phyloP scores from a whole-genome alignment of 352 stramenopile species.

The Pythium aquatile region DNA sequence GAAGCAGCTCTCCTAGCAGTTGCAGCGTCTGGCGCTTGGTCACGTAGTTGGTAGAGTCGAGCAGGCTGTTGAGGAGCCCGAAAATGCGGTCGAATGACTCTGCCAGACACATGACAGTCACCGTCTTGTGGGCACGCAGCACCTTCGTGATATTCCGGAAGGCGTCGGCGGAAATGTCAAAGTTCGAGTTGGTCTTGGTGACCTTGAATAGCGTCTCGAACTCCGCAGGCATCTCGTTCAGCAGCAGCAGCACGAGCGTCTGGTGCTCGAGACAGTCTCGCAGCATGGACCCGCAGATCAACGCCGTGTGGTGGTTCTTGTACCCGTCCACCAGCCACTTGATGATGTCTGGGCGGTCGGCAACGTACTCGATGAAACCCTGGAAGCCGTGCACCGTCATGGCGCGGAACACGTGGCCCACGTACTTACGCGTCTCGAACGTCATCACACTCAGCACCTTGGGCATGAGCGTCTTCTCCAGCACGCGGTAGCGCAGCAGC shows the following conservation, averaged over 20 bases:
- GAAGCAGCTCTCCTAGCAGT: slow-evolving; percentile 66
- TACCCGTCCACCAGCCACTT: slow-evolving; percentile 74
- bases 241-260: slow-evolving; percentile 55
- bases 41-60: slow-evolving; percentile 68
- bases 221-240: slow-evolving; percentile 55
- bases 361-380: slow-evolving; percentile 60
- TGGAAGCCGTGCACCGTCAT: slow-evolving; percentile 73
- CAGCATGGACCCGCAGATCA: slow-evolving; percentile 80
- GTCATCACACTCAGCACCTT: slow-evolving; percentile 70
- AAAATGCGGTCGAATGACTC: slow-evolving; percentile 70
- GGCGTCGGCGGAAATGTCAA: slow-evolving; percentile 82
- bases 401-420: slow-evolving; percentile 71
- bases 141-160: slow-evolving; percentile 77
- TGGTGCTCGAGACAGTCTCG: slow-evolving; percentile 77
- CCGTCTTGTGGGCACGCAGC: slow-evolving; percentile 63
- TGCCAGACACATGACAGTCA: slow-evolving; percentile 48
- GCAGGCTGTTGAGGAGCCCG: slow-evolving; percentile 54
- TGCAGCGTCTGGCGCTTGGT: slow-evolving; percentile 73
- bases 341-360: slow-evolving; percentile 65
- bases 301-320: slow-evolving; percentile 61
- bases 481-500: slow-evolving; percentile 63
- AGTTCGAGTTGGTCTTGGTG: slow-evolving; percentile 76
- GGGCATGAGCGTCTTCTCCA: slow-evolving; percentile 72
- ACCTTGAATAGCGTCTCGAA: slow-evolving; percentile 71
- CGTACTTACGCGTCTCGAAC: slow-evolving; percentile 84